Evolutionary conservation across 73 alveolate species (phyloP).

Genomic region (Paramecium bursaria): DNA sequence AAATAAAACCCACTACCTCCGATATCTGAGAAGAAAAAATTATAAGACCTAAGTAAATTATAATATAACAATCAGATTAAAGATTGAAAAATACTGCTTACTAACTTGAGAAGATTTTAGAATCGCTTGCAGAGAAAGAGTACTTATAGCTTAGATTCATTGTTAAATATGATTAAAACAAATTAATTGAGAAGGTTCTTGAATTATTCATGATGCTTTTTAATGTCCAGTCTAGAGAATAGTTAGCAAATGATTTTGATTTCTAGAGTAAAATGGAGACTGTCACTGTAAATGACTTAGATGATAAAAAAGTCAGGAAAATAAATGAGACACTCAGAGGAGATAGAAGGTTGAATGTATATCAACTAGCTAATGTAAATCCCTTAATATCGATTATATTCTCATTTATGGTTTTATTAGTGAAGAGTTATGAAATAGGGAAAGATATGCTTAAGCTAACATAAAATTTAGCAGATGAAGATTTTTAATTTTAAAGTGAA

Average conservation of each 20-base stretch:
- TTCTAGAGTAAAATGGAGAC: conserved; percentile 30
- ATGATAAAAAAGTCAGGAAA: conserved; percentile 60
- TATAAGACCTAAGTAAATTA: conserved; percentile 51
- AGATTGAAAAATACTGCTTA: conserved; percentile 59
- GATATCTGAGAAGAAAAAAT: conserved; percentile 51
- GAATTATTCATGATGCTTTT: conserved; percentile 57
- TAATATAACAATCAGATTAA: neutral
- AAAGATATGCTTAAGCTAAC: conserved; percentile 50
- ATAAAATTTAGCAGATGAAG: neutral
- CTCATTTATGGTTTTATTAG: conserved; percentile 47
- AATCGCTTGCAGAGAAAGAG: conserved; percentile 60
- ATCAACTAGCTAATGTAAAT: conserved; percentile 57
- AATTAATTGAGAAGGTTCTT: conserved; percentile 60
- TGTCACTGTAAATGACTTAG: conserved; percentile 66
- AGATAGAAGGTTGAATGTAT: conserved; percentile 62
- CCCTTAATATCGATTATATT: conserved; percentile 56
- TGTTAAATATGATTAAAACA: conserved; percentile 66
- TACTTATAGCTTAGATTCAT: conserved; percentile 60
- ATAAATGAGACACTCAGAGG: conserved; percentile 70
- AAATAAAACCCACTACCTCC: conserved; percentile 22
- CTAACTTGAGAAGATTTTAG: conserved; percentile 64
- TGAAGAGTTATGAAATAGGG: conserved; percentile 65
- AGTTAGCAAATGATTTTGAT: conserved; percentile 67
- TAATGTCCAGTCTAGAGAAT: conserved; percentile 61
- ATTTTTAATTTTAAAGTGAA: no score